Evolutionary conservation across 2,329 filamentous ascomycete species (phyloP).

Genomic region (Colletotrichum tamarilloi): DNA sequence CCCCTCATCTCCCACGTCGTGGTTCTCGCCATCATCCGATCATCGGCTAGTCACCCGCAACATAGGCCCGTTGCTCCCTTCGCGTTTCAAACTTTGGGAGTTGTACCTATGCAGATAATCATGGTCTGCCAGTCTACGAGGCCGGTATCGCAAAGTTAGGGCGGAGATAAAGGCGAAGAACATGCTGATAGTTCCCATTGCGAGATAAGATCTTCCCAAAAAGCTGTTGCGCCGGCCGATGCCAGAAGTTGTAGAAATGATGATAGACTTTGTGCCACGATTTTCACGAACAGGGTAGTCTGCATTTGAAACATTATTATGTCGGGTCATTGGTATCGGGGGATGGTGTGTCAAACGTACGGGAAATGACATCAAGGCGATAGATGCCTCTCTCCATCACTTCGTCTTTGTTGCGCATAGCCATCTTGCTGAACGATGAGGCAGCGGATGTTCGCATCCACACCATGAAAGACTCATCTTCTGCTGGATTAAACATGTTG

Average conservation of each 20-base stretch:
- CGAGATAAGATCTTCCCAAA: neutral
- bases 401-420: neutral
- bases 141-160: neutral
- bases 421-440: neutral
- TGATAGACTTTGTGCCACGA: neutral
- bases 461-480: slow-evolving; percentile 16
- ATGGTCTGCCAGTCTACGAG: neutral
- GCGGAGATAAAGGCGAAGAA: slow-evolving; percentile 1
- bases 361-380: slow-evolving; percentile 1
- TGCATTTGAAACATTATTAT: neutral
- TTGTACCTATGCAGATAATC: neutral
- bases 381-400: slow-evolving; percentile 18
- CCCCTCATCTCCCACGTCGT: too few species aligned
- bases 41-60: neutral
- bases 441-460: slow-evolving; percentile 13
- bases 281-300: slow-evolving; percentile 4
- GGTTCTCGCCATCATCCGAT: neutral
- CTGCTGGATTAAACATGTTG: slow-evolving; percentile 14
- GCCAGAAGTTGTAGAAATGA: neutral
- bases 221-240: neutral
- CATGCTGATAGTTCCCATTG: neutral
- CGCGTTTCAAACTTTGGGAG: neutral
- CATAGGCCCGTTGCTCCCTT: neutral
- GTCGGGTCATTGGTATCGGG: too few species aligned
- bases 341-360: neutral